Percentiles rank a stretch among this genome's conserved stretches.
These are phyloP conservation scores for Ceratocystis harringtonii DNA, from an alignment of 2,329 filamentous ascomycete species.

Conservation along the genomic window DNA sequence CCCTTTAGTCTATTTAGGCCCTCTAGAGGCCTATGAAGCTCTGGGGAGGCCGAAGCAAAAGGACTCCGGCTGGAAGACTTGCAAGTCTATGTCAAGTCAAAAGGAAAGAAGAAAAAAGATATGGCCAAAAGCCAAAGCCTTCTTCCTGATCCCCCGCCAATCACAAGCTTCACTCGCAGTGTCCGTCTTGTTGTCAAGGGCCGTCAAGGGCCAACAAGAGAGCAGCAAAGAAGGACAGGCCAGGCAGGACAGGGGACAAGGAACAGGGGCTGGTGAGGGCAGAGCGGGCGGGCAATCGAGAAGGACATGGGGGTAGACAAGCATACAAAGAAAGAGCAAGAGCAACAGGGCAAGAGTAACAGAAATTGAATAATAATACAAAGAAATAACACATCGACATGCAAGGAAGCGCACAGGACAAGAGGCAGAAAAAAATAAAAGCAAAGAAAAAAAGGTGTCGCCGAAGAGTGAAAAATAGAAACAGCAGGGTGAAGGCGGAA, in stretches of 20 bases:
- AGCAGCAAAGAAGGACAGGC: not conserved
- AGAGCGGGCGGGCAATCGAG: not conserved
- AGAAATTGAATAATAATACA: no score
- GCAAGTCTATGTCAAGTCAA: not conserved
- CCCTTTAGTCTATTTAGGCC: not conserved
- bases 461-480: not conserved
- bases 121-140: not conserved
- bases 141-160: not conserved
- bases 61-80: not conserved
- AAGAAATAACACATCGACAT: no score
- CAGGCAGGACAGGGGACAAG: not conserved
- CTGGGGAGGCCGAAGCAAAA: not conserved
- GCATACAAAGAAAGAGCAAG: no score
- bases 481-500: no score
- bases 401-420: no score
- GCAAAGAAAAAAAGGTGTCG: not conserved
- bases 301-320: no score
- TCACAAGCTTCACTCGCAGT: slow-evolving; percentile 5
- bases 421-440: not conserved
- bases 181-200: not conserved
- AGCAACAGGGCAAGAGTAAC: no score
- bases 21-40: not conserved
- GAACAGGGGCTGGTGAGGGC: not conserved
- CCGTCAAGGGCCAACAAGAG: not conserved
- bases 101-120: not conserved